Base-by-base conservation (phyloP, 768 basidiomycete species). In the Infundibulicybe gibba region DNA sequence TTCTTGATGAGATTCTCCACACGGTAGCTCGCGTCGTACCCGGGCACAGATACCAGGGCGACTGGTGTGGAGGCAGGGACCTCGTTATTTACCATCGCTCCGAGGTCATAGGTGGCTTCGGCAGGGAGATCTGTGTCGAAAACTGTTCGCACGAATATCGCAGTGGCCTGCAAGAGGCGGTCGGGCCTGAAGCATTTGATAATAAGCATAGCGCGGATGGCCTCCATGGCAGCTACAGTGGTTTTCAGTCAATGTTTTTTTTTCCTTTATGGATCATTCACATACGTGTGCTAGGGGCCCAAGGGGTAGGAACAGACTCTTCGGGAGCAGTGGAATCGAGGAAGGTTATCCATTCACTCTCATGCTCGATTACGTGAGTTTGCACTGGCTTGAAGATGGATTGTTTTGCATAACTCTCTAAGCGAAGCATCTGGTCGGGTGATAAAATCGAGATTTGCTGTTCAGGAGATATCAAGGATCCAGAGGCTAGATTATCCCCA, bases 11-110 rank as follows among this genome's bases (percentile, higher is more conserved):
- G 77, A 54, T 85, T 85, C 56, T 97, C 94, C 33, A 97, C 90
- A 41, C 90, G 83, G 64, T 94, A 98, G 64, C 94, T 95, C n/a
- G 97, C 97, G 61, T 99, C 97, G 59, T 97, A 95, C 13, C 97
- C 97, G 2, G 91, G 83, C 3, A 99, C 93, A 5, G 95, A 97
- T 25, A 94, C 81, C 41, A 99, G 72, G 3, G 93, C 90, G 19
- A 98, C 70, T 1, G 97, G 94, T 0, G 91, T 91, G 3, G 79
- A 75, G 2, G 93, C 77, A 3, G 79, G 75, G 30, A 94, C 79
- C 61, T 98, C 93, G 56, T 87, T 77, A 6, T 74, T 55, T 20
- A 97, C 91, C 72, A 97, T 86, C 8, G 67, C 63, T 15, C 77
- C 76, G 20, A 99, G 79, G 45, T 94, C 87, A 61, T 84, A 90